These are phyloP conservation scores for Pseudophaeomoniella oleicola DNA, from an alignment of 2,329 filamentous ascomycete species.

Conservation along the genomic window DNA sequence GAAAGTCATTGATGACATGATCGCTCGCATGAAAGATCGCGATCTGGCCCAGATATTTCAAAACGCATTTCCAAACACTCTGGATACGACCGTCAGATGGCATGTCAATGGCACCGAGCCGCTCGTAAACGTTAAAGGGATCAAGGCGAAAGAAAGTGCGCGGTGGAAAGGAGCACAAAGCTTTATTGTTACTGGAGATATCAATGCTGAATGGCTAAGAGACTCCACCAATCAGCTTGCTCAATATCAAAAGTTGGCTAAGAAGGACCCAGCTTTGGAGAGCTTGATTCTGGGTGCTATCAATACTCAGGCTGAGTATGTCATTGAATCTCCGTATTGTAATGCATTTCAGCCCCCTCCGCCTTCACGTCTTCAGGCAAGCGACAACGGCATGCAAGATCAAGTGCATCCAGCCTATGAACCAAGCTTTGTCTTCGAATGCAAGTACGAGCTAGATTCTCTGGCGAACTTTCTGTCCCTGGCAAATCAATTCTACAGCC, in stretches of 20 bases:
- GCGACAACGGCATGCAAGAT: conserved; percentile 70
- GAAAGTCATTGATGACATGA: conserved; percentile 71
- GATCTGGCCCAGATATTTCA: conserved; percentile 88
- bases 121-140: conserved; percentile 18
- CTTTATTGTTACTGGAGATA: conserved; percentile 87
- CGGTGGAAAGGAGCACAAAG: conserved; percentile 76
- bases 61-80: conserved; percentile 84
- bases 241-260: conserved; percentile 75
- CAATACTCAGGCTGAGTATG: conserved; percentile 89
- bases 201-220: conserved; percentile 82
- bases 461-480: conserved; percentile 81
- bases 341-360: conserved; percentile 95
- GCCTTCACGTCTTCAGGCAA: conserved; percentile 57
- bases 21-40: conserved; percentile 61
- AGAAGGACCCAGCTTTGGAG: conserved; percentile 63
- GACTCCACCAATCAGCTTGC: conserved; percentile 83
- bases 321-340: conserved; percentile 91
- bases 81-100: conserved; percentile 82
- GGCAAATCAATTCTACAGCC: conserved; percentile 70
- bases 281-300: conserved; percentile 81
- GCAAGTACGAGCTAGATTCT: conserved; percentile 97
- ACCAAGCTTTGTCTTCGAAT: conserved; percentile 77
- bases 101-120: conserved; percentile 49
- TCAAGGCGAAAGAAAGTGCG: conserved; percentile 33
- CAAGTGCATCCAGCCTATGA: conserved; percentile 77